Evolutionary conservation across 148 eudicot species (phyloP), one percentile per base, ranked within the genome.

Genomic region (Vaccinium vitisidaea): DNA sequence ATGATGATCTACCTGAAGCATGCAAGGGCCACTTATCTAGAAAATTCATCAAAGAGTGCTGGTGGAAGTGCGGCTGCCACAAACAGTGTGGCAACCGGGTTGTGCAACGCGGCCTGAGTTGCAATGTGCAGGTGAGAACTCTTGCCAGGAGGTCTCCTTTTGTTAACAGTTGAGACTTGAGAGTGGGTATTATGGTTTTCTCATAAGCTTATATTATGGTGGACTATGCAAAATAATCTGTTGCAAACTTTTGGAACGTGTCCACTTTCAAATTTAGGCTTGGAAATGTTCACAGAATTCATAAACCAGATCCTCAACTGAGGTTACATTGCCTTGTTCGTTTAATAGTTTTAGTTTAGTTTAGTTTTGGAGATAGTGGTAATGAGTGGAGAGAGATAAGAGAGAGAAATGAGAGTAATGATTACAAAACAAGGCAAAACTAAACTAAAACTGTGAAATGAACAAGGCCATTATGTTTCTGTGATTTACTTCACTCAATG

Each of bases 31-130:
- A 94, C 84, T 84, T 92, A 65, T 85, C 87, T 61, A 90, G 94
- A 67, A 94, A 88, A 79, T 94, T 93, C 76, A 92, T 94, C 32
- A 96, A 96, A 84, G 99, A 96, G 80, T 96, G 99, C 71, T 94
- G 95, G 94, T 90, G 86, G 84, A 96, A 92, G 87, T 96, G 99
- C 90, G 90, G 92, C n/a, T 96, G 99, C 86, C 89, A 83, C 84
- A 93, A 84, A 85, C 48, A 84, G 27, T 96, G 99, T 88, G 96
- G 92, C 74, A 96, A 96, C 87, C 90, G 94, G 80, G 93, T 96
- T 70, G 92, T 94, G 23, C 99, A 96, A 69, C 90, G 91, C 36
- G 99, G 99, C 59, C 88, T 96, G 78, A 86, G 83, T 48, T 74
- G 84, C 77, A 92, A 89, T n/a, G 85, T 96, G 88, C 95, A 96